These are phyloP conservation scores for Xylaria sp. DNA, from an alignment of 2,329 filamentous ascomycete genomes.

Conservation along the genomic window DNA sequence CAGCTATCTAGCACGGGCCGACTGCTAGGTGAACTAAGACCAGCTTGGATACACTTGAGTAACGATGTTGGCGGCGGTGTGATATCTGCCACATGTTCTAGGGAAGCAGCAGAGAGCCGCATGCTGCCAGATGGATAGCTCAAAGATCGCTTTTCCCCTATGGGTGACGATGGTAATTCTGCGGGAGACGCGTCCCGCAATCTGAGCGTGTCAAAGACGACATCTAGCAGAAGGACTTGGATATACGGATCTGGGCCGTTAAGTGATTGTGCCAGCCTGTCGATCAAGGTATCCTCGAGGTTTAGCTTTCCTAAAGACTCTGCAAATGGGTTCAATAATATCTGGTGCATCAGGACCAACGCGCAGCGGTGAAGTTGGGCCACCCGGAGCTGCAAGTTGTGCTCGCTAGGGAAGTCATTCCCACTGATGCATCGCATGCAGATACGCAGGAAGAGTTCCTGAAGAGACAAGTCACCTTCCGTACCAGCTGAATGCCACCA, in stretches of 20 bases:
- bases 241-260: slow-evolving; percentile 67
- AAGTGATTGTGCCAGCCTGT: slow-evolving; percentile 65
- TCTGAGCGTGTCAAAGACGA: slow-evolving; percentile 74
- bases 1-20: slow-evolving; percentile 85
- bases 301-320: slow-evolving; percentile 62
- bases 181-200: slow-evolving; percentile 53
- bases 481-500: slow-evolving; percentile 47
- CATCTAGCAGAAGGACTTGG: slow-evolving; percentile 77
- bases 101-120: slow-evolving; percentile 42
- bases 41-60: slow-evolving; percentile 82
- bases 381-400: slow-evolving; percentile 51
- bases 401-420: slow-evolving; percentile 40
- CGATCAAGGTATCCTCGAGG: slow-evolving; percentile 71
- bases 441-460: slow-evolving; percentile 68
- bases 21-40: slow-evolving; percentile 74
- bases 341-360: slow-evolving; percentile 69
- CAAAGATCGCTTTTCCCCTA: slow-evolving; percentile 50
- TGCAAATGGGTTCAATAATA: slow-evolving; percentile 67
- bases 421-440: slow-evolving; percentile 65
- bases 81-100: slow-evolving; percentile 30
- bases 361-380: slow-evolving; percentile 72
- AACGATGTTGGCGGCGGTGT: slow-evolving; percentile 68
- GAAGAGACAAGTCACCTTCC: slow-evolving; percentile 62
- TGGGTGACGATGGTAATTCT: slow-evolving; percentile 48
- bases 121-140: slow-evolving; percentile 47